Evolutionary conservation across 257 asterid species (phyloP), one percentile per base, ranked within the genome.

Genomic region (Solanum corneliomulleri): DNA sequence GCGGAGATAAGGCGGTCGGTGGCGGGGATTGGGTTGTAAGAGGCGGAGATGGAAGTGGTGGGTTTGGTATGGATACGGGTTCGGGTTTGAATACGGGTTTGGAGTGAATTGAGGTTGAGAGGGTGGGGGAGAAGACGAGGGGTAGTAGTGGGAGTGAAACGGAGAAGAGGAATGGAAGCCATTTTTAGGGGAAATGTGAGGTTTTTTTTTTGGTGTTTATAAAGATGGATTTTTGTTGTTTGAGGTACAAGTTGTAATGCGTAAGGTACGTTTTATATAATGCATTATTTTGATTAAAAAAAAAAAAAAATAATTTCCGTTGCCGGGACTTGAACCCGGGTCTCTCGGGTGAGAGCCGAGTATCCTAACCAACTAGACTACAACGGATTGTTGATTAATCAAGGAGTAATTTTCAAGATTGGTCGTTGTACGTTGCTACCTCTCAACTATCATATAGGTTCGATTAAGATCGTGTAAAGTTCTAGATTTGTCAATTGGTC

Each of bases 271-370:
- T 0, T 2, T 64, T 12, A 25, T 8, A 44, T 2, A 25, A 25
- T 15, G 58, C 58, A 49, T 44, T 60, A 60, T 21, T 9, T 60
- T 13, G 3, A 29, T 49, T 1, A 7, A 27, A 15, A 15, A 3
- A 66, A 1, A 33, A 9, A 14, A 7, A 2, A 1, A 6, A 18
- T 37, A 37, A 37, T 37, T 70, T 71, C 44, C 84, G 64, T 95
- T 93, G 95, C 98, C 98, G 98, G 98, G 96, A 93, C 93, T 93
- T 74, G 96, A 95, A 96, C 96, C 94, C 98, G 95, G 97, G 96
- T 93, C 96, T 92, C 95, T 92, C 95, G 96, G 98, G 98, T 96
- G 98, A 96, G 98, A 94, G 98, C 98, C 98, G 97, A 95, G 96
- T 95, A 94, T 95, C 98, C 98, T 95, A 44, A 96, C 98, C 99